Conservation (phyloP, 225 moss, liverwort and hornwort genomes). For the Physcomitrium patens region DNA sequence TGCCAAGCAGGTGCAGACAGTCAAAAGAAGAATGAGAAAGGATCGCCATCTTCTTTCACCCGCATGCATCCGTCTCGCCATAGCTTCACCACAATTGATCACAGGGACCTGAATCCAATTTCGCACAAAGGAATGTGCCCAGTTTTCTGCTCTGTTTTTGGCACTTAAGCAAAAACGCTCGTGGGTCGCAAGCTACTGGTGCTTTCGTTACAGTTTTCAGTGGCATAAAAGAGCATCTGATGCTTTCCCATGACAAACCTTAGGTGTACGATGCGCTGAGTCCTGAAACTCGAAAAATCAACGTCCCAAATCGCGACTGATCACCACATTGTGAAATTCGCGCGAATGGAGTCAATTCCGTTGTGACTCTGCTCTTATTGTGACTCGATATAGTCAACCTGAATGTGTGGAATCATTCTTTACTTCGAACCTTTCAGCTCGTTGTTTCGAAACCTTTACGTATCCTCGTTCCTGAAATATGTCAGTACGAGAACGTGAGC, state of each 20-base stretch:
- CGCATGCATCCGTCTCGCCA: conserved; percentile 27
- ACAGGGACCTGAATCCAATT: not conserved
- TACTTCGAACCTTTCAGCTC: not conserved
- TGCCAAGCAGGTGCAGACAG: conserved; percentile 16
- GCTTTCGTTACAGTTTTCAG: too few species aligned
- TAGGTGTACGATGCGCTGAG: too few species aligned
- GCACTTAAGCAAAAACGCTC: not conserved
- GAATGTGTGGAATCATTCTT: too few species aligned
- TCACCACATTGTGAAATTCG: too few species aligned
- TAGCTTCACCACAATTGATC: conserved; percentile 15
- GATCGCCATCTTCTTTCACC: conserved; percentile 17
- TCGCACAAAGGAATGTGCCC: not conserved
- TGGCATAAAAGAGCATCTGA: too few species aligned
- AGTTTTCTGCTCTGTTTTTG: not conserved
- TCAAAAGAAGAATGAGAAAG: conserved; percentile 20
- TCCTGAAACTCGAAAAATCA: too few species aligned
- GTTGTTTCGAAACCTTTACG: not conserved
- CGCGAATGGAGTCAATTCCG: not conserved
- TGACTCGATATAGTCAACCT: not conserved
- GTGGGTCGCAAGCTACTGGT: not conserved
- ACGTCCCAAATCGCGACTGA: not conserved
- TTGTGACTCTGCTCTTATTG: too few species aligned
- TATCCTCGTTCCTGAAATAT: not conserved
- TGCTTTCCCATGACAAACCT: too few species aligned
- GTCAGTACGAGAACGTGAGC: not conserved